These are phyloP conservation scores for Malassezia equina DNA, from an alignment of 1,284 basidiomycete genomes.

Conservation along the genomic window DNA sequence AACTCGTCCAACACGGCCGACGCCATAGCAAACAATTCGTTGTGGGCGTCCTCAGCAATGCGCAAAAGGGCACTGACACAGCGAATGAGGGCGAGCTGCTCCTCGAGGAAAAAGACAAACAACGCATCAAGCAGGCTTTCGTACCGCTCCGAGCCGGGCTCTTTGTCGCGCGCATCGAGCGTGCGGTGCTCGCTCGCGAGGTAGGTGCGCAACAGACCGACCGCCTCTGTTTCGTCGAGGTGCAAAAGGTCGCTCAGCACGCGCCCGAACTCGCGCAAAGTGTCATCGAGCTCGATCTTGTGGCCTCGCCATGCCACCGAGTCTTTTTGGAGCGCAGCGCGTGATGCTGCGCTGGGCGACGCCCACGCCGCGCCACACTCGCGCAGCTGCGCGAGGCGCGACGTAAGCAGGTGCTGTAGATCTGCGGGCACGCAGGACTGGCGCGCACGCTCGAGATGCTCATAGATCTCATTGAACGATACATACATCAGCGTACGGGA, in stretches of 20 bases:
- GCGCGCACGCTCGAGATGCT: conserved; percentile 33
- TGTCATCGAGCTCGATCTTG: conserved; percentile 55
- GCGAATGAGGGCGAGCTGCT: conserved; percentile 61
- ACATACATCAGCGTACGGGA: background rate
- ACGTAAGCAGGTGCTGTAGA: conserved; percentile 20
- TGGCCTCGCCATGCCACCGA: conserved; percentile 49
- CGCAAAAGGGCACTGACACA: conserved; percentile 50
- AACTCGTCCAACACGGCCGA: conserved; percentile 56
- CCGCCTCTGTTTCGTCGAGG: conserved; percentile 65
- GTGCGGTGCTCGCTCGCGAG: conserved; percentile 67
- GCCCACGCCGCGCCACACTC: conserved; percentile 25
- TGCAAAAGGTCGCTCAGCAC: conserved; percentile 62
- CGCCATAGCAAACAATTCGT: conserved; percentile 57
- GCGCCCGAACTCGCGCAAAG: conserved; percentile 60
- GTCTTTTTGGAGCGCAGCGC: conserved; percentile 1
- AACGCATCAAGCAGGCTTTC: conserved; percentile 58
- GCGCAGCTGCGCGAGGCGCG: conserved; percentile 21
- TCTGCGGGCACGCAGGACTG: conserved; percentile 19
- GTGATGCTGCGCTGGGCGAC: background rate
- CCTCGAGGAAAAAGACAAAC: conserved; percentile 67
- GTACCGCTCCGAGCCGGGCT: background rate
- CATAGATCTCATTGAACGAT: conserved; percentile 36
- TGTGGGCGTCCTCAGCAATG: conserved; percentile 56
- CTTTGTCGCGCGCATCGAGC: conserved; percentile 12
- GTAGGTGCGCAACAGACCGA: conserved; percentile 63